Percentiles rank a stretch among this genome's conserved stretches.
Evolutionary conservation across 2,329 filamentous ascomycete genomes (phyloP).

Genomic region (Penicillium corylophilum): DNA sequence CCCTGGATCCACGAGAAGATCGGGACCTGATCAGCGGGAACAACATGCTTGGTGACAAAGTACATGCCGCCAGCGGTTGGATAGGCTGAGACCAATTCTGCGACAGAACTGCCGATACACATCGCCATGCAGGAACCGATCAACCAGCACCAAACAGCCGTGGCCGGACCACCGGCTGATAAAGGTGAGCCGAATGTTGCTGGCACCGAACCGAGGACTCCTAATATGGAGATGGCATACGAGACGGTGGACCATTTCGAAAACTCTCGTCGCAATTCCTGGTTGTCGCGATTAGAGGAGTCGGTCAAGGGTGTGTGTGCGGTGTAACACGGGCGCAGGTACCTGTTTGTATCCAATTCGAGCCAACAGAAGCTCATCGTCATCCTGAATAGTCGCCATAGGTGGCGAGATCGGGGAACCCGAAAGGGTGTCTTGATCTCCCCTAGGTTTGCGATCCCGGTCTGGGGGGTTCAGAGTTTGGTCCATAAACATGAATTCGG

Average conservation of each 20-base stretch:
- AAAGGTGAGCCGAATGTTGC: slow-evolving; percentile 62
- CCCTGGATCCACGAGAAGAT: slow-evolving; percentile 66
- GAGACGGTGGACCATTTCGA: slow-evolving; percentile 67
- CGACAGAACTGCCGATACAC: slow-evolving; percentile 64
- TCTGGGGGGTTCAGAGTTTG: slow-evolving; percentile 14
- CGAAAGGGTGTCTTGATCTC: not conserved
- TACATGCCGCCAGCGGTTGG: slow-evolving; percentile 68
- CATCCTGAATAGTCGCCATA: slow-evolving; percentile 51
- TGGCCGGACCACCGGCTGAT: slow-evolving; percentile 60
- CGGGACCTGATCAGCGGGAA: slow-evolving; percentile 60
- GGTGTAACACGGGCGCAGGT: slow-evolving; percentile 4
- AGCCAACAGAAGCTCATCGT: slow-evolving; percentile 60
- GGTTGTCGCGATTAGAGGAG: slow-evolving; percentile 1
- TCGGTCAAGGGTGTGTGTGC: not conserved
- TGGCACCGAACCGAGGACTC: slow-evolving; percentile 64
- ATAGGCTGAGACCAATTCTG: slow-evolving; percentile 65
- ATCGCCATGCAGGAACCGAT: slow-evolving; percentile 64
- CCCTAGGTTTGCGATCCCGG: slow-evolving; percentile 8
- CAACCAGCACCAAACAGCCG: slow-evolving; percentile 66
- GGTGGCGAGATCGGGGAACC: slow-evolving; percentile 5
- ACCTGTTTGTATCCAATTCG: slow-evolving; percentile 65
- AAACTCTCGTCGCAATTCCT: slow-evolving; percentile 64
- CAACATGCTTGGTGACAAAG: slow-evolving; percentile 65
- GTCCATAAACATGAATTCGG: slow-evolving; percentile 12
- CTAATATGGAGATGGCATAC: slow-evolving; percentile 65